Evolutionary conservation across 164 flowering plant genomes (phyloP), one percentile per base, ranked within the genome.

Genomic region (Liriodendron chinense): DNA sequence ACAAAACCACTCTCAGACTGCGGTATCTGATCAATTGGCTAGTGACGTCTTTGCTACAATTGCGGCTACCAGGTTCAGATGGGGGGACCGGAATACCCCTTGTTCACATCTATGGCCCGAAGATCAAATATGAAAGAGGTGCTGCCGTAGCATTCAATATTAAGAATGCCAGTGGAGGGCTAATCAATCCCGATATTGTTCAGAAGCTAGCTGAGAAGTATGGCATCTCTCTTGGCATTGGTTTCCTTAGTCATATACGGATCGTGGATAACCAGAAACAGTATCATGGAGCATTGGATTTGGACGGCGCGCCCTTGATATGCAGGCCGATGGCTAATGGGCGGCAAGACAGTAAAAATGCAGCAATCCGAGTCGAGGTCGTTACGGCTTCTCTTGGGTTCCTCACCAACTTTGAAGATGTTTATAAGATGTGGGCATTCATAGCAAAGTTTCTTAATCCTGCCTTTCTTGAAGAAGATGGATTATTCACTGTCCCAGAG

Each of bases 11-110:
- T 24, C 76, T 43, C 77, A 81, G 98, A 75, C 72, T 82, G 22
- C 88, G 94, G 49, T 88, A 69, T 84, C 78, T 93, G 74, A 81
- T 87, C 75, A 92, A 93, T 78, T 93, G 98, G 98, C 83, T 93
- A 20, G 92, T 90, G 20, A 90, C 90, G 34, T 91, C 96, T 1
- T 76, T 93, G 61, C 82, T 87, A 78, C 90, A 87, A 50, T 86
- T 93, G 24, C 79, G 83, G 56, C 83, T 89, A 69, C 89, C 88
- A 43, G 70, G 75, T 77, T 68, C 85, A 56, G 84, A 78, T 48
- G 86, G 77, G 22, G 84, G 81, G 21, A 47, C 26, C 1, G 83
- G 80, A 9, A 56, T 69, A 70, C 86, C 86, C 20, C 85, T 87
- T 7, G 86, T 93, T 26, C 82, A 78, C 78, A 93, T 93, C 25